These are phyloP conservation scores for Chlorella sp. DNA, from an alignment of 139 green algal genomes.

Conservation along the genomic window DNA sequence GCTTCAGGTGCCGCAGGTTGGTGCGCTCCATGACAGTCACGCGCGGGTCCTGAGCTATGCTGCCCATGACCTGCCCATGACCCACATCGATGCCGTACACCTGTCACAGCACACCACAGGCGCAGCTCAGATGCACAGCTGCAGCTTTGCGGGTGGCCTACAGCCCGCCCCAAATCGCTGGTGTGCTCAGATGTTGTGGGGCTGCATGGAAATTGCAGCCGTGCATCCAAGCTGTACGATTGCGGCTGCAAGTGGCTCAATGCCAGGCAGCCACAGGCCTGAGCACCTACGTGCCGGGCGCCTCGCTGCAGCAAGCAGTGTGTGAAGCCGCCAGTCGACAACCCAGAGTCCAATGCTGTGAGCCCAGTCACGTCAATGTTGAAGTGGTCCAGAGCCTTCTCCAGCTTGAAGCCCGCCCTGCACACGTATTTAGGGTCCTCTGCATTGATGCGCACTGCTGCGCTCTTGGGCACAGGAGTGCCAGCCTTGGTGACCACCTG, in stretches of 20 bases:
- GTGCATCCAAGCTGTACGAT: too few species aligned
- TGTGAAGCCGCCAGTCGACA: constrained; percentile 96
- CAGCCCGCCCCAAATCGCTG: too few species aligned
- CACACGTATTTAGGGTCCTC: constrained; percentile 84
- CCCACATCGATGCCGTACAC: constrained; percentile 96
- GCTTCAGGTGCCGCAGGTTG: constrained; percentile 82
- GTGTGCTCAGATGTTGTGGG: too few species aligned
- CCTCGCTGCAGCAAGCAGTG: constrained; percentile 94
- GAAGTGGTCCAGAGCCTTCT: constrained; percentile 83
- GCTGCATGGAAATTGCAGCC: too few species aligned
- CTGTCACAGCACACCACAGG: constrained; percentile 10
- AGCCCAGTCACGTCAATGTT: constrained; percentile 73
- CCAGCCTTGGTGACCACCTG: constrained; percentile 75
- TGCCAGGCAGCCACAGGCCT: too few species aligned
- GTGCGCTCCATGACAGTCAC: constrained; percentile 89
- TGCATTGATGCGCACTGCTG: constrained; percentile 61
- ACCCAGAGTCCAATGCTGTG: constrained; percentile 76
- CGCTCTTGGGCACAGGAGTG: constrained; percentile 38
- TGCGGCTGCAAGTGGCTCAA: too few species aligned
- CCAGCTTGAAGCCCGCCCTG: constrained; percentile 88
- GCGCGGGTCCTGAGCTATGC: constrained; percentile 63
- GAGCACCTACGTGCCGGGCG: constrained; percentile 64
- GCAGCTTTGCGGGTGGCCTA: too few species aligned
- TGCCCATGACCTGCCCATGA: constrained; percentile 85
- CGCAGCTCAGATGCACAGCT: too few species aligned